Conservation (phyloP, 2,329 filamentous ascomycete species). For the Cladorrhinum sp. region DNA sequence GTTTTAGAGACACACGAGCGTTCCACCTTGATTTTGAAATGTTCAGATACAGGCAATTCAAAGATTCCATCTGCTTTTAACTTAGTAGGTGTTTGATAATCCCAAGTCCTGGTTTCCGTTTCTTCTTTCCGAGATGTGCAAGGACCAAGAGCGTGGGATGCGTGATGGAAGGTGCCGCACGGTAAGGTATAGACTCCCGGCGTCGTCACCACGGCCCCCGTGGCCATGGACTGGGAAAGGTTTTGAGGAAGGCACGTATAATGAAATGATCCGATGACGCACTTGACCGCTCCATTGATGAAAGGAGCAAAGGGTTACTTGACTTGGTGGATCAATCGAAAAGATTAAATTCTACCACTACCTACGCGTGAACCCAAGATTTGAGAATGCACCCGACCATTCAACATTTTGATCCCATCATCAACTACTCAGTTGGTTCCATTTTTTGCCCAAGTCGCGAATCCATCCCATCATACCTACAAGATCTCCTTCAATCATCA, state of each 20-base stretch:
- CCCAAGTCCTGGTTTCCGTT: no score
- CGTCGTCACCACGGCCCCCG: no score
- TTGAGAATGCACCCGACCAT: not conserved
- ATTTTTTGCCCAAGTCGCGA: not conserved
- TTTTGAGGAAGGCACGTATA: not conserved
- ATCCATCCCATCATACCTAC: not conserved
- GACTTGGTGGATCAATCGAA: not conserved
- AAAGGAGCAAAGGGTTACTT: not conserved
- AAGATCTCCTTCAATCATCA: not conserved
- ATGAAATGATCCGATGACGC: not conserved
- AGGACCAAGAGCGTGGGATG: no score
- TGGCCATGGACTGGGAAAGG: not conserved
- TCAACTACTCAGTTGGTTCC: not conserved
- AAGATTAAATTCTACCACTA: not conserved
- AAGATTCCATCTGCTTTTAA: no score
- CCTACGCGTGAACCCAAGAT: not conserved
- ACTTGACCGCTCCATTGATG: not conserved
- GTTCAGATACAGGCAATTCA: no score
- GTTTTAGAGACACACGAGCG: no score
- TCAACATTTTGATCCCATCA: not conserved
- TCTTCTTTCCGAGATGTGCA: no score
- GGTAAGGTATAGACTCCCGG: no score
- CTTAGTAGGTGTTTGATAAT: no score
- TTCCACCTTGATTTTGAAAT: no score
- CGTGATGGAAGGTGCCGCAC: no score